Conservation (phyloP, 2,329 filamentous ascomycete genomes). For the Hawksworthiomyces lignivorus region DNA sequence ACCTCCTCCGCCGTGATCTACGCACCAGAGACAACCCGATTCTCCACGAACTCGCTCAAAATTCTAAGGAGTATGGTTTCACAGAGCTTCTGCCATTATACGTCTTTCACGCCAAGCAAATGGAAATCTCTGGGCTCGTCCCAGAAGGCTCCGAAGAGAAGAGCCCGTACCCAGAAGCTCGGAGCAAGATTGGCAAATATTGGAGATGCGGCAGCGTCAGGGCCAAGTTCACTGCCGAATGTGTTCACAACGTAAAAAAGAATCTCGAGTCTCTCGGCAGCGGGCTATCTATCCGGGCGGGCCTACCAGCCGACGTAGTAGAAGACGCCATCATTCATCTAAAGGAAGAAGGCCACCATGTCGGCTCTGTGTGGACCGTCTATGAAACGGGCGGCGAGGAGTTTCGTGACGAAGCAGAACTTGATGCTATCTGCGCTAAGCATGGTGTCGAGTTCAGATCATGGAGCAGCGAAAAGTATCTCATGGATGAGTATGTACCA, state of each 20-base stretch:
- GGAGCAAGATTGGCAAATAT: slow-evolving; percentile 56
- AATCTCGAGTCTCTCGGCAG: slow-evolving; percentile 52
- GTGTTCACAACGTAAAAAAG: slow-evolving; percentile 64
- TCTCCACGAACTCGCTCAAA: slow-evolving; percentile 48
- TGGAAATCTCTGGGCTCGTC: slow-evolving; percentile 71
- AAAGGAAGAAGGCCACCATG: slow-evolving; percentile 30
- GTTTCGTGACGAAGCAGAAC: slow-evolving; percentile 52
- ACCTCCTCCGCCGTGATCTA: slow-evolving; percentile 65
- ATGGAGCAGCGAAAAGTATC: slow-evolving; percentile 71
- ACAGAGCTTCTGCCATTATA: slow-evolving; percentile 68
- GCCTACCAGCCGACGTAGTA: slow-evolving; percentile 52
- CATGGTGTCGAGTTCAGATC: slow-evolving; percentile 52
- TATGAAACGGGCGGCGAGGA: slow-evolving; percentile 64
- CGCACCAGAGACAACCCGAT: slow-evolving; percentile 69
- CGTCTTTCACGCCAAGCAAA: slow-evolving; percentile 60
- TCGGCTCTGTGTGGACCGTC: slow-evolving; percentile 67
- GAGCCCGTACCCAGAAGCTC: slow-evolving; percentile 64
- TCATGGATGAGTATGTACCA: slow-evolving; percentile 35
- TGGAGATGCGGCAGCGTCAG: slow-evolving; percentile 69
- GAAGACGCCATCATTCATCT: slow-evolving; percentile 46
- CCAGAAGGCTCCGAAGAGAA: slow-evolving; percentile 34
- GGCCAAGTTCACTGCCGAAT: slow-evolving; percentile 63
- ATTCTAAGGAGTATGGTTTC: slow-evolving; percentile 29
- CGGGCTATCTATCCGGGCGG: slow-evolving; percentile 57
- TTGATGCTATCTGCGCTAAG: slow-evolving; percentile 45